Base-by-base conservation (phyloP, 1,284 basidiomycete genomes). In the Cutaneotrichosporon curvatum region DNA sequence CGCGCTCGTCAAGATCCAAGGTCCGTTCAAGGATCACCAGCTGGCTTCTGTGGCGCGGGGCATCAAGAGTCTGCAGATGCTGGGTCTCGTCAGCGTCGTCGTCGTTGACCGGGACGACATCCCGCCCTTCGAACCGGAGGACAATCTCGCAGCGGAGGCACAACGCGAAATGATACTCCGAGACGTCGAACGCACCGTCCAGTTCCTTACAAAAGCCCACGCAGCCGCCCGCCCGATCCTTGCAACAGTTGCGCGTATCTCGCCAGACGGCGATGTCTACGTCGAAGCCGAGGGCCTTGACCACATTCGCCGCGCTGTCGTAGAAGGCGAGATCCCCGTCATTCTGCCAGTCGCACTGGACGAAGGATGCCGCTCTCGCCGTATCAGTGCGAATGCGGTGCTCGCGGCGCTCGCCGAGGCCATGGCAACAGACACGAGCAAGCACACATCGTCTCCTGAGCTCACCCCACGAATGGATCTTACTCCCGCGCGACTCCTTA, bases 1-100 rank as follows among this genome's bases (percentile, higher is more conserved):
- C 2, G 91, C 91, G 1, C 81, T 99, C 9, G 92, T 99, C 65
- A 98, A 98, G 71, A 76, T 98, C 12, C 95, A 98, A 70, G 90
- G 94, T 3, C 95, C 95, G 1, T 98, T 98, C 70, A 87, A 82
- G n/a, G 85, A 95, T 70, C 79, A 83, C 11, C 95, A 98, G 67
- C 82, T 98, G 48, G 85, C 91, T 56, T 92, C 89, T 64, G 88
- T 99, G 56, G 83, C 87, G 23, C 82, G 86, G 35, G 95, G 95
- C 38, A 81, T 99, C 75, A 85, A 91, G 40, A 90, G 96, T 65
- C 81, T 99, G 40, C 88, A 94, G 70, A 92, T 90, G 63, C 83
- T 98, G 22, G 95, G 95, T 3, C 78, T 99, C 15, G 85, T 96
- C 56, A 85, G 85, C 54, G 90, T 98, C 58, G 87, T 98, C 53